phyloP scores from a whole-genome alignment of 2,329 filamentous ascomycete species.

The Fusarium sp. region DNA sequence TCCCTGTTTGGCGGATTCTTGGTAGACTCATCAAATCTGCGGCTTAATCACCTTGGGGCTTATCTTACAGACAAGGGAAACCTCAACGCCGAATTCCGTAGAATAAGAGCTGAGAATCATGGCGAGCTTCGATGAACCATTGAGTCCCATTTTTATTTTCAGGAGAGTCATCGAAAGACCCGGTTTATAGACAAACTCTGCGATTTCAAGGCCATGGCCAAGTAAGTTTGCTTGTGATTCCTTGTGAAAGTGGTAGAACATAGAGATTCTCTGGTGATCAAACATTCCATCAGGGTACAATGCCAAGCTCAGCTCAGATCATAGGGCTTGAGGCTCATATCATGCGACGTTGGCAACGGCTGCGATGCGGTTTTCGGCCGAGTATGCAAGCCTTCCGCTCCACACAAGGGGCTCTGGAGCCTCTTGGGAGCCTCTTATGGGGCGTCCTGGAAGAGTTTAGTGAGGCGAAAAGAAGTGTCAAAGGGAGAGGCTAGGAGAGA shows the following conservation, averaged over 20 bases:
- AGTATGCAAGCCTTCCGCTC: constrained; percentile 1
- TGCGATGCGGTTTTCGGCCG: not conserved
- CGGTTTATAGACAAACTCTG: constrained; percentile 10
- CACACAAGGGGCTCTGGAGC: constrained; percentile 4
- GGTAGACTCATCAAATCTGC: not conserved
- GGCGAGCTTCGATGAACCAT: constrained; percentile 6
- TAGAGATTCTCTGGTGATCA: not conserved
- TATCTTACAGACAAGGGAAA: not conserved
- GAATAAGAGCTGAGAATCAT: constrained; percentile 3
- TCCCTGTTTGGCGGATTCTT: not conserved
- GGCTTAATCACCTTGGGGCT: constrained; percentile 30
- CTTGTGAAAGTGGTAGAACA: not conserved
- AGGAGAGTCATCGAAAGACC: constrained; percentile 6
- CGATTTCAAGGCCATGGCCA: not conserved
- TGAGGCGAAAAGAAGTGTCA: constrained; percentile 3
- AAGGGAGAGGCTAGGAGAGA: not conserved
- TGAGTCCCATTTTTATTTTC: constrained; percentile 1
- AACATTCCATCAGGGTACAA: not conserved
- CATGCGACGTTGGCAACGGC: not conserved
- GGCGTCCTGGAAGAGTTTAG: constrained; percentile 17
- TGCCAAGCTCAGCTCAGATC: not conserved
- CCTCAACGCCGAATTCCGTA: constrained; percentile 20
- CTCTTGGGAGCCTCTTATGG: constrained; percentile 10
- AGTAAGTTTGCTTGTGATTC: constrained; percentile 8
- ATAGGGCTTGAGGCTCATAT: not conserved